phyloP scores from a whole-genome alignment of 176 grass and related monocot species.

The Oryza meyeriana region DNA sequence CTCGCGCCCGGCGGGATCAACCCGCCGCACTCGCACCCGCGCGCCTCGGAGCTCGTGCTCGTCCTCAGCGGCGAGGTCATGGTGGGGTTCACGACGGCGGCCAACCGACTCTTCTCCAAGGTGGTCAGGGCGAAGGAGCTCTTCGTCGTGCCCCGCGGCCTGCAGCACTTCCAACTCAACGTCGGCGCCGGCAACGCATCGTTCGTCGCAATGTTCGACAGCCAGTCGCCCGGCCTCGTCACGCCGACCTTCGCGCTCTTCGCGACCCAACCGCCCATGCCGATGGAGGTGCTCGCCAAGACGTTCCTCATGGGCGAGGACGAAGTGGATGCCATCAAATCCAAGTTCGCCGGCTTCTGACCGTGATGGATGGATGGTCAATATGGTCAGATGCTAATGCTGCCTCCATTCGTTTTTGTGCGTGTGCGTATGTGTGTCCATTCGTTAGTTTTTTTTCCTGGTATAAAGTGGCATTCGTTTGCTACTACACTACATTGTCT shows the following conservation, averaged over 20 bases:
- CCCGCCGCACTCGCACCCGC: slow-evolving; percentile 70
- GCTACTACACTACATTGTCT: neutral
- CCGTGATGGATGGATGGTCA: too few relatives aligned
- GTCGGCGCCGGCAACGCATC: slow-evolving; percentile 30
- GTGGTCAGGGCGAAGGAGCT: slow-evolving; percentile 45
- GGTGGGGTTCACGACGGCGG: slow-evolving; percentile 48
- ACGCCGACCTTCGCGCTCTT: slow-evolving; percentile 51
- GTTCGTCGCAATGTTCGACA: slow-evolving; percentile 49
- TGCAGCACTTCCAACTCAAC: slow-evolving; percentile 76
- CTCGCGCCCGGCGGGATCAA: slow-evolving; percentile 52
- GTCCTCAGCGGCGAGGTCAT: slow-evolving; percentile 55
- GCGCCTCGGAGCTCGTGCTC: slow-evolving; percentile 58
- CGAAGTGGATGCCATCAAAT: slow-evolving; percentile 33
- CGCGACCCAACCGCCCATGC: slow-evolving; percentile 46
- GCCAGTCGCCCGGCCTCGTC: slow-evolving; percentile 51
- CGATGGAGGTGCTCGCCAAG: slow-evolving; percentile 61
- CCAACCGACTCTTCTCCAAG: slow-evolving; percentile 46
- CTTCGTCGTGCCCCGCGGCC: slow-evolving; percentile 53
- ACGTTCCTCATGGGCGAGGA: slow-evolving; percentile 50
- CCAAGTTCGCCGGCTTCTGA: slow-evolving; percentile 45
- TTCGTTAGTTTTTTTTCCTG: neutral
- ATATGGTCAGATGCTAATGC: too few relatives aligned
- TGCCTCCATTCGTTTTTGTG: neutral
- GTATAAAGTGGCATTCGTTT: neutral
- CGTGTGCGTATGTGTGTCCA: neutral